Evolutionary conservation across 116 monocot genomes (phyloP).

Genomic region (Zostera marina): DNA sequence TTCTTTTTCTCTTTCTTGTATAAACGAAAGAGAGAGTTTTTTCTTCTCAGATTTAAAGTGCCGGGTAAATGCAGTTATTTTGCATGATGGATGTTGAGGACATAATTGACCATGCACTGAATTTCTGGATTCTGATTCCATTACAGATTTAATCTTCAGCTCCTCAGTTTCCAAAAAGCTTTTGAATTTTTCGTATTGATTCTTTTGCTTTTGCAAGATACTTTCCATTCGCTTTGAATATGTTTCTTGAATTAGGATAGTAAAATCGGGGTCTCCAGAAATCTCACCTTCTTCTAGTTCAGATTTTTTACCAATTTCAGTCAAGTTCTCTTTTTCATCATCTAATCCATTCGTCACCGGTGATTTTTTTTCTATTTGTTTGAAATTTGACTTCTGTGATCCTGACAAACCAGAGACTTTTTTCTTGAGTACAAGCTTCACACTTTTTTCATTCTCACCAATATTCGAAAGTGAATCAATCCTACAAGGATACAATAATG

Average conservation of each 20-base stretch:
- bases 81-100: neutral
- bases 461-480: no score
- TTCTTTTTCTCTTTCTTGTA: constrained; percentile 3
- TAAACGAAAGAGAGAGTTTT: constrained; percentile 1
- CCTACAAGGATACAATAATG: no score
- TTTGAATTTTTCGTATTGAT: constrained; percentile 4
- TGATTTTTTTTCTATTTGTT: neutral
- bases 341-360: neutral
- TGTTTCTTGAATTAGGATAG: neutral
- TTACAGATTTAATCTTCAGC: neutral
- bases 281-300: constrained; percentile 12
- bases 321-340: neutral
- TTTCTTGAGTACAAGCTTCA: neutral
- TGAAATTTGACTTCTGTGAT: neutral
- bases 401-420: neutral
- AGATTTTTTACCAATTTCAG: neutral
- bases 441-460: no score
- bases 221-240: neutral
- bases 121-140: neutral
- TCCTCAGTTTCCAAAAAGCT: constrained; percentile 3
- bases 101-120: constrained; percentile 3
- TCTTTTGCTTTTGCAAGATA: neutral
- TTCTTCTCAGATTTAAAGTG: constrained; percentile 3
- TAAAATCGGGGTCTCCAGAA: neutral
- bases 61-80: neutral